Conservation (phyloP, 495 filamentous ascomycete genomes). For the Opeltia flavorubescens region DNA sequence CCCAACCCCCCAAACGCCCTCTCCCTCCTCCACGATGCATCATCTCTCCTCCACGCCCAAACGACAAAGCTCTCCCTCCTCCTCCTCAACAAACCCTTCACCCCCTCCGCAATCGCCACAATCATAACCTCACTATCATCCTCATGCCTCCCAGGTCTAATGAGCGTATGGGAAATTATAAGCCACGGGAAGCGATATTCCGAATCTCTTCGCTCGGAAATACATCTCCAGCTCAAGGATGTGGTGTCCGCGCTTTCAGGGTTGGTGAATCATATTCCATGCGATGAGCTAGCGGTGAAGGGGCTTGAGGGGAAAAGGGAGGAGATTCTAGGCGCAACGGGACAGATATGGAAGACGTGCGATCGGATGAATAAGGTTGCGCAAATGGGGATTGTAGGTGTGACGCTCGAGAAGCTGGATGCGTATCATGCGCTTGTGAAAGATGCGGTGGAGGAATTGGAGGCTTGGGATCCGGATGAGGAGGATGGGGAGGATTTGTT, state of each 20-base stretch:
- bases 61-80: slow-evolving; percentile 77
- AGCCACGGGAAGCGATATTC: too few relatives aligned
- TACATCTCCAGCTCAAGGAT: slow-evolving; percentile 16
- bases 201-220: too few relatives aligned
- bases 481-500: slow-evolving; percentile 33
- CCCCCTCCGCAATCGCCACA: slow-evolving; percentile 52
- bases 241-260: slow-evolving; percentile 19
- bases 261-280: slow-evolving; percentile 17
- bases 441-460: slow-evolving; percentile 71
- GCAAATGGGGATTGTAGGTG: slow-evolving; percentile 47
- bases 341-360: slow-evolving; percentile 48
- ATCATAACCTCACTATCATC: slow-evolving; percentile 52
- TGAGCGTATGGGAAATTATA: slow-evolving; percentile 54
- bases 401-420: slow-evolving; percentile 46
- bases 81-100: slow-evolving; percentile 72
- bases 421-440: slow-evolving; percentile 56
- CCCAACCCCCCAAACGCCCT: slow-evolving; percentile 34
- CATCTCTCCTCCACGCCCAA: slow-evolving; percentile 59
- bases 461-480: slow-evolving; percentile 60
- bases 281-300: slow-evolving; percentile 15
- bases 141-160: slow-evolving; percentile 54
- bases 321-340: slow-evolving; percentile 22
- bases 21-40: slow-evolving; percentile 48
- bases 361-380: slow-evolving; percentile 51
- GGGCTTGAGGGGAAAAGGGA: slow-evolving; percentile 11